phyloP scores from a whole-genome alignment of 2,329 filamentous ascomycete species.

The Aspergillus awamori region DNA sequence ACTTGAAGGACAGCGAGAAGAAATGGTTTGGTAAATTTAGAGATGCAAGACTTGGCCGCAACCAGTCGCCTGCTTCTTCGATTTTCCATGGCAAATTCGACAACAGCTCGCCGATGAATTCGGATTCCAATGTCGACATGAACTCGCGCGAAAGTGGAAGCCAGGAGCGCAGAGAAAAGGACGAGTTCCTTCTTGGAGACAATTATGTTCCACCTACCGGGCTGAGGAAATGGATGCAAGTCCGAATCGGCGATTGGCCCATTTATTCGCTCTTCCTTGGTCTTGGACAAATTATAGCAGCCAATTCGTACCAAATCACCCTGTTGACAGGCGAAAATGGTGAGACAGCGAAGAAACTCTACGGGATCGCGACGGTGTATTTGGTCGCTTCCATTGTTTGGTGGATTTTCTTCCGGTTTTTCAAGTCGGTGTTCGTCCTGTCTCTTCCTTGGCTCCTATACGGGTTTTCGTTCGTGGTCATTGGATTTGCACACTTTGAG shows the following conservation, averaged over 20 bases:
- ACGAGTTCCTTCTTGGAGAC: conserved; percentile 59
- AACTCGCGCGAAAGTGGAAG: conserved; percentile 39
- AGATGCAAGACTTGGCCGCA: conserved; percentile 60
- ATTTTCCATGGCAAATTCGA: conserved; percentile 36
- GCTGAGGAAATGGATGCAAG: conserved; percentile 57
- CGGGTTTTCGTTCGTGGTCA: conserved; percentile 63
- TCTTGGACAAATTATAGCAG: conserved; percentile 65
- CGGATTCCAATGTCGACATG: conserved; percentile 45
- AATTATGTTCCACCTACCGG: conserved; percentile 62
- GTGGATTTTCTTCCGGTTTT: conserved; percentile 64
- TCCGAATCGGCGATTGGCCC: conserved; percentile 65
- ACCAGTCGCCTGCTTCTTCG: conserved; percentile 44
- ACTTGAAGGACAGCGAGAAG: conserved; percentile 66
- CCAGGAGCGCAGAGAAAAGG: conserved; percentile 44
- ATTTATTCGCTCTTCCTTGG: conserved; percentile 65
- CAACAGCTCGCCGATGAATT: conserved; percentile 40
- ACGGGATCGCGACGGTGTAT: conserved; percentile 63
- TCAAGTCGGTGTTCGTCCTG: conserved; percentile 61
- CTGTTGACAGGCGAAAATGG: conserved; percentile 66
- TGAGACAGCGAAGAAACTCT: conserved; percentile 61
- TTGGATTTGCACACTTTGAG: conserved; percentile 64
- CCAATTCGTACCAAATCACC: conserved; percentile 69
- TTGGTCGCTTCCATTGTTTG: conserved; percentile 61
- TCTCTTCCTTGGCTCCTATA: conserved; percentile 66
- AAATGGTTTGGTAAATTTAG: conserved; percentile 65